Evolutionary conservation across 2,329 filamentous ascomycete genomes (phyloP), one percentile per base, ranked within the genome.

Genomic region (Claviceps capensis): DNA sequence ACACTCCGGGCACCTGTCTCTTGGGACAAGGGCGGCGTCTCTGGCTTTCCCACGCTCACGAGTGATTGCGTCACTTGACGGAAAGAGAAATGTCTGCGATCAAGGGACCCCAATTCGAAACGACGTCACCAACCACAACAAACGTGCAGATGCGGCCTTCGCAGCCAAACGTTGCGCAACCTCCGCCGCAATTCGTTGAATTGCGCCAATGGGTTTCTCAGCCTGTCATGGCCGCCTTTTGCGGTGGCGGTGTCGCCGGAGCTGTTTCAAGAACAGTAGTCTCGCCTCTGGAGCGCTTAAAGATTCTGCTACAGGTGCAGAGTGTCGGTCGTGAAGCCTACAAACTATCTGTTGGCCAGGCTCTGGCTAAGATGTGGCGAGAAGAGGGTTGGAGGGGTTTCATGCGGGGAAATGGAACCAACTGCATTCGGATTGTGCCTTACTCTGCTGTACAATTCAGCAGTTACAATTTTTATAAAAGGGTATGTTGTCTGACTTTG

Each of bases 371-470:
- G 70, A 98, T 98, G 85, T 95, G 91, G 83, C 83, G 76, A 60
- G 93, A 98, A 66, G 93, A 98, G 69, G 93, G 93, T 51, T 97
- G 90, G 88, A 83, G 82, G 67, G 93, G 93, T 0, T 95, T 97
- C 69, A 95, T 98, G 90, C 82, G 89, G 59, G 93, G 93, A 50
- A 98, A 98, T 66, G 93, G 93, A 57, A 96, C 90, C 55, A 98
- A 98, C 69, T 98, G 93, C 75, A 88, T 98, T 62, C 87, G 93
- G 56, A 98, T 98, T 59, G 88, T 98, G 50, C 93, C 93, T 4
- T 98, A 98, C 68, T 97, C 91, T 48, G 93, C 93, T 11, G 93
- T 97, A 42, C 93, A 98, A 65, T 98, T 98, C 68, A 91, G 91
- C 60, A 94, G 89, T 65, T 98, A 97, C 73, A 97, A 95, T 66